Percentiles rank a stretch among this genome's conserved stretches.
These are phyloP conservation scores for Yarrowia hollandica DNA, from an alignment of 805 yeast species.

Conservation along the genomic window DNA sequence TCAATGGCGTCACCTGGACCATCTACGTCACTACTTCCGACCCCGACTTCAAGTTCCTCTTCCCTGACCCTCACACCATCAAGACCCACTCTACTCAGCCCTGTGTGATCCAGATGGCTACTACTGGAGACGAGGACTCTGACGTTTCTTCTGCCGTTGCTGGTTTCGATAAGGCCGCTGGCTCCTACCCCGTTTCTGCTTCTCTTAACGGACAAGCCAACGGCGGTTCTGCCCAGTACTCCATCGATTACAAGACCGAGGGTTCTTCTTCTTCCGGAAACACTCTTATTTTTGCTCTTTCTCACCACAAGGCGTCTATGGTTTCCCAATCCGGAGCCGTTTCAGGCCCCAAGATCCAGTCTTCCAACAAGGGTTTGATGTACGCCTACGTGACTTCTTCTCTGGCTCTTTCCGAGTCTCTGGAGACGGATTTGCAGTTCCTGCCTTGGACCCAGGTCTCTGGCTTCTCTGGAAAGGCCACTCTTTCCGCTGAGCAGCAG, in stretches of 20 bases:
- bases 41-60: constrained; percentile 37
- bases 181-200: constrained; percentile 59
- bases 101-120: constrained; percentile 54
- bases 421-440: constrained; percentile 51
- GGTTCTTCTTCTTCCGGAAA: constrained; percentile 51
- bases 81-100: constrained; percentile 42
- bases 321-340: constrained; percentile 19
- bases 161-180: constrained; percentile 65
- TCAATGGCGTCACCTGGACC: constrained; percentile 51
- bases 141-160: constrained; percentile 43
- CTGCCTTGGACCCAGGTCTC: constrained; percentile 57
- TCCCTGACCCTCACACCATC: constrained; percentile 45
- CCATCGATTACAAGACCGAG: constrained; percentile 49
- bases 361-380: constrained; percentile 50
- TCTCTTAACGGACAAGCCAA: constrained; percentile 49
- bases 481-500: constrained; percentile 45
- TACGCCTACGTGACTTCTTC: constrained; percentile 42
- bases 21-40: constrained; percentile 47
- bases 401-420: constrained; percentile 41
- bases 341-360: constrained; percentile 36
- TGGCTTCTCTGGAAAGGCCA: constrained; percentile 11
- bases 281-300: constrained; percentile 59
- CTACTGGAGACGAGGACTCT: constrained; percentile 42
- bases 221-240: constrained; percentile 52
- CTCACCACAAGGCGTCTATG: constrained; percentile 54